Evolutionary conservation across 2,329 filamentous ascomycete species (phyloP).

Genomic region (Alternaria panax): DNA sequence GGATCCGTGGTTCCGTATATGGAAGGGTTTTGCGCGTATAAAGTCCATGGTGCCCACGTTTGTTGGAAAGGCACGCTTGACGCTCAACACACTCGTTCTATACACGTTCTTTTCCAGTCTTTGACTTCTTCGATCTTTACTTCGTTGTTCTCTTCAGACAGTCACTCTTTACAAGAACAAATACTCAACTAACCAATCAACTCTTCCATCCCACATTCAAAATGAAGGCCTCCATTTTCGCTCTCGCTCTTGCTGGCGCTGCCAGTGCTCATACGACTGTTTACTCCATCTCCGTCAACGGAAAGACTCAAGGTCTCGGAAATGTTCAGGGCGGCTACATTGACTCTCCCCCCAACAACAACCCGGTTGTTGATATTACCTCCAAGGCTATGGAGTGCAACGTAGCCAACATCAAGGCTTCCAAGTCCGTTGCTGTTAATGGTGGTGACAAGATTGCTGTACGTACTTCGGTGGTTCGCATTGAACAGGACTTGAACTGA

Average conservation of each 20-base stretch:
- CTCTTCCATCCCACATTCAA: constrained; percentile 13
- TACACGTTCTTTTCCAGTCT: constrained; percentile 29
- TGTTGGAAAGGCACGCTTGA: constrained; percentile 38
- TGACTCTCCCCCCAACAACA: constrained; percentile 54
- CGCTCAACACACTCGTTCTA: constrained; percentile 37
- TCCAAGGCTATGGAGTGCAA: constrained; percentile 48
- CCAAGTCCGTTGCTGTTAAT: constrained; percentile 56
- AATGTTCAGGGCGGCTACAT: constrained; percentile 56
- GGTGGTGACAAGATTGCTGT: constrained; percentile 56
- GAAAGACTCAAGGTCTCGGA: constrained; percentile 43
- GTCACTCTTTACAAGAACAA: constrained; percentile 21
- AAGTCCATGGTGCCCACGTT: constrained; percentile 19
- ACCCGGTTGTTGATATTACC: constrained; percentile 46
- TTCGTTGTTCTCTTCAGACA: constrained; percentile 24
- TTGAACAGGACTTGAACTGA: background rate
- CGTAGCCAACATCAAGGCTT: constrained; percentile 38
- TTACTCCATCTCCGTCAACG: constrained; percentile 53
- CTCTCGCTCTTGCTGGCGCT: constrained; percentile 41
- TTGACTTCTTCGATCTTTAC: constrained; percentile 25
- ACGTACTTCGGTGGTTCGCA: background rate
- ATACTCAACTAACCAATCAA: constrained; percentile 10
- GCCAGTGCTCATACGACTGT: constrained; percentile 47
- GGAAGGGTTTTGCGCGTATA: constrained; percentile 25
- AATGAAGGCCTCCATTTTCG: constrained; percentile 46
- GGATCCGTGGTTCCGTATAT: background rate